Percentiles rank a stretch among this genome's conserved stretches.
phyloP scores from a whole-genome alignment of 2,329 filamentous ascomycete species.

The Aspergillus tanneri region DNA sequence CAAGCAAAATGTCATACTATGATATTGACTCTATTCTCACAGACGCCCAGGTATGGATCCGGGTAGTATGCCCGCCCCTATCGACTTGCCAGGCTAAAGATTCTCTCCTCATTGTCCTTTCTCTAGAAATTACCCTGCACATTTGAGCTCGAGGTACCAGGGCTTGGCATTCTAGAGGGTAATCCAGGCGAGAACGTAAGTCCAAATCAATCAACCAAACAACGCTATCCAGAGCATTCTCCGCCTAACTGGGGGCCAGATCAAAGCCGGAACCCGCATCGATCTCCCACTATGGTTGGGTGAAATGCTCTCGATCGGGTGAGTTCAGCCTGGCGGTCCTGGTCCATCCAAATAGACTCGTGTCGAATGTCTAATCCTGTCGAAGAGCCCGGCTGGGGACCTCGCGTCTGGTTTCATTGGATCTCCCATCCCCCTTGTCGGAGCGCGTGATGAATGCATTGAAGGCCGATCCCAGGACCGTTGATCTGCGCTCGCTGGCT shows the following conservation, averaged over 20 bases:
- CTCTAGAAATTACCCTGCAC: slow-evolving; percentile 88
- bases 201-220: not conserved
- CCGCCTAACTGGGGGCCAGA: slow-evolving; percentile 41
- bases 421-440: slow-evolving; percentile 74
- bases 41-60: slow-evolving; percentile 41
- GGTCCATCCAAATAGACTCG: not conserved
- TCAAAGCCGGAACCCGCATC: slow-evolving; percentile 78
- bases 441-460: slow-evolving; percentile 82
- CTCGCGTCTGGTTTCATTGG: slow-evolving; percentile 70
- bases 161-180: slow-evolving; percentile 85
- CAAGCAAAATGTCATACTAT: slow-evolving; percentile 42
- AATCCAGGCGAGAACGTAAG: slow-evolving; percentile 63
- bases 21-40: slow-evolving; percentile 50
- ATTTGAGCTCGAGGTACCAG: slow-evolving; percentile 84
- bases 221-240: not conserved
- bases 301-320: slow-evolving; percentile 71
- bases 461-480: slow-evolving; percentile 82
- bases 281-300: slow-evolving; percentile 90
- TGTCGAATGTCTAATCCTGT: not conserved
- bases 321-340: slow-evolving; percentile 24
- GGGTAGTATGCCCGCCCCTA: not conserved
- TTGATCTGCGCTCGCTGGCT: slow-evolving; percentile 78
- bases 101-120: slow-evolving; percentile 14
- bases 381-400: slow-evolving; percentile 45
- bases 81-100: not conserved